These are phyloP conservation scores for Lupinus albus DNA, from an alignment of 306 rosid species.

Conservation along the genomic window DNA sequence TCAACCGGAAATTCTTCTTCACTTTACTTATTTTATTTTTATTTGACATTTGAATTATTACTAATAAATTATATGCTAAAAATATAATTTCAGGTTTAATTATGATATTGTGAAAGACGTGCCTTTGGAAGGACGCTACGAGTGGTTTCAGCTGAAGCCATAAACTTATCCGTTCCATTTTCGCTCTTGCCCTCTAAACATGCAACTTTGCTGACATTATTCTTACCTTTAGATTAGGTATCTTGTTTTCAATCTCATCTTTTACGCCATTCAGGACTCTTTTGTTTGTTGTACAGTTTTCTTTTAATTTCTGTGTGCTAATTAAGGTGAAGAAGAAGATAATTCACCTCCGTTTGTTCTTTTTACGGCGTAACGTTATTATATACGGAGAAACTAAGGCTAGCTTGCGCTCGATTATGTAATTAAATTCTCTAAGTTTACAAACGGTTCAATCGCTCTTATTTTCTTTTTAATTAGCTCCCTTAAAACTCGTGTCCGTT, in stretches of 20 bases:
- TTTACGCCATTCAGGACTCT: slow-evolving; percentile 23
- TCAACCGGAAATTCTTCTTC: no score
- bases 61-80: background rate
- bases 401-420: slow-evolving; percentile 45
- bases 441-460: slow-evolving; percentile 10
- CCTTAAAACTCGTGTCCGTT: slow-evolving; percentile 51
- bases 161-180: slow-evolving; percentile 29
- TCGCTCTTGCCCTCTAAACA: background rate
- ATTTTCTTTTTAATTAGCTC: background rate
- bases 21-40: no score
- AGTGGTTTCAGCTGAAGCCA: slow-evolving; percentile 80
- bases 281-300: slow-evolving; percentile 54
- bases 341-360: slow-evolving; percentile 45
- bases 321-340: slow-evolving; percentile 16
- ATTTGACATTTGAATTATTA: no score
- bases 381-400: slow-evolving; percentile 10
- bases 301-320: slow-evolving; percentile 8
- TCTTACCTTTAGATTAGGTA: slow-evolving; percentile 45
- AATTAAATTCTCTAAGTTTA: slow-evolving; percentile 41
- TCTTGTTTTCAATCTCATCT: slow-evolving; percentile 28
- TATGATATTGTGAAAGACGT: slow-evolving; percentile 71
- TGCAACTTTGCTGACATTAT: slow-evolving; percentile 44
- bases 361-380: slow-evolving; percentile 29
- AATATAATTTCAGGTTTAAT: slow-evolving; percentile 64
- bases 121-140: slow-evolving; percentile 87